Conservation (phyloP, 371 early-diverging fungal species). For the Dichotomocladium elegans region DNA sequence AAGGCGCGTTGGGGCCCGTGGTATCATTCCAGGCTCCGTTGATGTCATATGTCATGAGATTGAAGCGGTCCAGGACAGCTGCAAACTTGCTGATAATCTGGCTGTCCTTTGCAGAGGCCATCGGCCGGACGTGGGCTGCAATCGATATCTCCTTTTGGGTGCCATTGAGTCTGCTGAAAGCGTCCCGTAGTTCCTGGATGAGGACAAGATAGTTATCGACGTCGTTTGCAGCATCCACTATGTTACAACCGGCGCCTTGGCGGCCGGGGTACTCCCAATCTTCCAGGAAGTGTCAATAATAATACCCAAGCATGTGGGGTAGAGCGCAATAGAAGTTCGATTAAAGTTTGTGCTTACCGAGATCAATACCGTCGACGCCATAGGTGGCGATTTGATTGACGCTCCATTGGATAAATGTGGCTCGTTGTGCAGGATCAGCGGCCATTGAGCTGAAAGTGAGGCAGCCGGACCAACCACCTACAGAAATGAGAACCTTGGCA, state of each 20-base stretch:
- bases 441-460: conserved; percentile 50
- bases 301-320: neutral
- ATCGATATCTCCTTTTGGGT: conserved; percentile 45
- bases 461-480: conserved; percentile 78
- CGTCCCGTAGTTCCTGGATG: conserved; percentile 55
- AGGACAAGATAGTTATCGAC: conserved; percentile 40
- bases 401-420: conserved; percentile 38
- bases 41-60: conserved; percentile 56
- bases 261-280: conserved; percentile 64
- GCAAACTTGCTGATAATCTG: conserved; percentile 56
- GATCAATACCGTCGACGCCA: conserved; percentile 34
- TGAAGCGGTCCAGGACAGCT: conserved; percentile 54
- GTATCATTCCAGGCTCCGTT: conserved; percentile 53
- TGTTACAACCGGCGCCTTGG: conserved; percentile 54
- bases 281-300: too few relatives aligned
- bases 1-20: conserved; percentile 56
- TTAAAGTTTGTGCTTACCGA: conserved; percentile 18
- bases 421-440: conserved; percentile 27
- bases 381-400: conserved; percentile 23
- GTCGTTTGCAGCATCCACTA: conserved; percentile 29
- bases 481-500: conserved; percentile 46
- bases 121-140: conserved; percentile 51
- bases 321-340: neutral
- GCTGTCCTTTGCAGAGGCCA: conserved; percentile 44
- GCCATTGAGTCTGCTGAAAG: conserved; percentile 48